A percentile compares a stretch with the other conserved stretches of the same genome.
phyloP scores from a whole-genome alignment of 2,329 filamentous ascomycete genomes.

The Colletotrichum gigasporum region DNA sequence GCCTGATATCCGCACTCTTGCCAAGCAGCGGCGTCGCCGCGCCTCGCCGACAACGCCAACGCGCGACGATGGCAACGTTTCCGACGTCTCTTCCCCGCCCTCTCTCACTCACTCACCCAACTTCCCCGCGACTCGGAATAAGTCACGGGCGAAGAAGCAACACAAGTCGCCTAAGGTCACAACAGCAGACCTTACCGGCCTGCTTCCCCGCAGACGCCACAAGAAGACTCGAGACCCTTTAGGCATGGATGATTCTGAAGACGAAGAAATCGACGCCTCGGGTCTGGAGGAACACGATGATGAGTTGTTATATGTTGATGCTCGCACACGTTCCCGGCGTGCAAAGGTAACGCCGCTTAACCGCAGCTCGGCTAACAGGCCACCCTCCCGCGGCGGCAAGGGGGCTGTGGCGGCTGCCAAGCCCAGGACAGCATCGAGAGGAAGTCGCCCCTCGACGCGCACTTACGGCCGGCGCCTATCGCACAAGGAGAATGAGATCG shows the following conservation, averaged over 20 bases:
- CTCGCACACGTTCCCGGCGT: constrained; percentile 46
- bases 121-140: constrained; percentile 44
- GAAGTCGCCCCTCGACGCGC: constrained; percentile 38
- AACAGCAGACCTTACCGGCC: constrained; percentile 62
- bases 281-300: constrained; percentile 63
- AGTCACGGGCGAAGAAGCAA: constrained; percentile 35
- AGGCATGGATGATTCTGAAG: constrained; percentile 49
- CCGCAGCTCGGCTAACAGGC: constrained; percentile 38
- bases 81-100: constrained; percentile 70
- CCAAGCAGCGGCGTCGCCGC: constrained; percentile 53
- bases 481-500: constrained; percentile 67
- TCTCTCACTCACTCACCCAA: constrained; percentile 75
- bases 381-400: constrained; percentile 34
- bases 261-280: constrained; percentile 58
- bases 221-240: constrained; percentile 47
- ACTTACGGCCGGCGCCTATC: constrained; percentile 63
- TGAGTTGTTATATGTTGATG: constrained; percentile 60
- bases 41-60: constrained; percentile 48
- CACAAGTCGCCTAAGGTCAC: constrained; percentile 53
- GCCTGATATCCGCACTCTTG: constrained; percentile 62
- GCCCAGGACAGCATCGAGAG: constrained; percentile 28
- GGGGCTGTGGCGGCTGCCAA: constrained; percentile 31
- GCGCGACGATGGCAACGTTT: constrained; percentile 52
- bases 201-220: constrained; percentile 63
- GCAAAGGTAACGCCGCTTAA: constrained; percentile 41